Evolutionary conservation across 2,329 filamentous ascomycete species (phyloP), one percentile per base, ranked within the genome.

Genomic region (Aureobasidium mangrovei): DNA sequence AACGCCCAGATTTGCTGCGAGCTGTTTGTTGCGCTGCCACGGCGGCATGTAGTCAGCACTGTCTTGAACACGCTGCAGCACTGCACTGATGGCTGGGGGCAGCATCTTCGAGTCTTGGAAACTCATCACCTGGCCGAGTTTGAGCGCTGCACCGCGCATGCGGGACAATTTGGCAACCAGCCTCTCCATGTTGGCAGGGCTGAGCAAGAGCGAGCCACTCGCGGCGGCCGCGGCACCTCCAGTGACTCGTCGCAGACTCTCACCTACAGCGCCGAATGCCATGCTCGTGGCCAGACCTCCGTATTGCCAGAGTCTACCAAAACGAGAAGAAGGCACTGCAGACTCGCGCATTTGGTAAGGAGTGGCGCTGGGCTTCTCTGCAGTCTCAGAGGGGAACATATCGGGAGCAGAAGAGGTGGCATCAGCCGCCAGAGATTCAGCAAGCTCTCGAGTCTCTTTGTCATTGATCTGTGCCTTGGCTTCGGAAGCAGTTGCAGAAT

Each of bases 31-130:
- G 8, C 93, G 85, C 69, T 98, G 93, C 68, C 84, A 95, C 2
- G 88, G 80, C 0, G 93, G 93, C 93, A 98, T 98, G 69, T 97
- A 98, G 69, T 98, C 91, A 38, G 93, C 93, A 55, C 88, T 85
- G 68, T 98, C 93, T 67, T 98, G 93, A 0, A 98, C 93, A 4
- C 94, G 84, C 67, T 95, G 90, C 9, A 98, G 74, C 1, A 98
- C 89, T 64, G 91, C 81, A 60, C 94, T 88, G 47, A 98, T 90
- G 1, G 88, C 82, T 0, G 80, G 81, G 0, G 93, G 93, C 7
- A 98, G 80, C 83, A 96, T 90, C 70, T 95, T 97, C 36, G 88
- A 83, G 71, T 98, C 93, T 74, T 98, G 93, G 65, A 98, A 93
- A 68, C 90, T 96, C 77, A 98, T 86, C 86, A 97, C 93, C 73